Base-by-base conservation (phyloP, 2,329 filamentous ascomycete species). In the Trichophyton benhamiae region DNA sequence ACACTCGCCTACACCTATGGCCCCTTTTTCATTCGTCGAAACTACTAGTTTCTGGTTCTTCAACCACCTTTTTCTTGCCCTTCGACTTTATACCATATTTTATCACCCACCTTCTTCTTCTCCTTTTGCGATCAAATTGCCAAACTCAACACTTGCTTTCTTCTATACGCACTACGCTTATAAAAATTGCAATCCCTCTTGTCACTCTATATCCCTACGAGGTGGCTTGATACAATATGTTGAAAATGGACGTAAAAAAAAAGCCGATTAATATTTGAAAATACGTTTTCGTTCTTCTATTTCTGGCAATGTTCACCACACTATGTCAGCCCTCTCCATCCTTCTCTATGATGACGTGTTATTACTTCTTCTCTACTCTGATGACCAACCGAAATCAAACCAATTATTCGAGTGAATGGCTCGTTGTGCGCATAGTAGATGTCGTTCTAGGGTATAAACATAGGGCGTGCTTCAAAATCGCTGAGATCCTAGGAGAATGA, bases 71-170 rank as follows among this genome's bases (percentile, higher is more conserved):
- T 49, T 25, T 27, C 25, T 15, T 49, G 11, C 20, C 25, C 11
- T 20, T 48, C 20, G 2, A 33, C 27, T 57, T 57, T 57, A 57
- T 41, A 57, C 53, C 52, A 61, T 49, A 36, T 57, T 52, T 63
- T 58, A 46, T 49, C 20, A 46, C 55, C 15, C n/a, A 57, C 48
- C 15, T 38, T 20, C 27, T 36, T 25, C 27, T 27, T 57, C 36
- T 15, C 11, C 33, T 38, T 38, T 38, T 38, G 15, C 52, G 22
- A 17, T 57, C 36, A 36, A n/a, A 57, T 57, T 57, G 30, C 53
- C 33, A 36, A 57, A 38, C 33, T 38, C 33, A 38, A 38, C 33
- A 13, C 17, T 17, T 57, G 27, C 17, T 15, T 36, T 36, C n/a
- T 33, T 41, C 36, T 57, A 57, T 57, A 57, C 20, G 36, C 36